These are phyloP conservation scores for Inonotus obliquus DNA, from an alignment of 1,284 basidiomycete species.

Conservation along the genomic window DNA sequence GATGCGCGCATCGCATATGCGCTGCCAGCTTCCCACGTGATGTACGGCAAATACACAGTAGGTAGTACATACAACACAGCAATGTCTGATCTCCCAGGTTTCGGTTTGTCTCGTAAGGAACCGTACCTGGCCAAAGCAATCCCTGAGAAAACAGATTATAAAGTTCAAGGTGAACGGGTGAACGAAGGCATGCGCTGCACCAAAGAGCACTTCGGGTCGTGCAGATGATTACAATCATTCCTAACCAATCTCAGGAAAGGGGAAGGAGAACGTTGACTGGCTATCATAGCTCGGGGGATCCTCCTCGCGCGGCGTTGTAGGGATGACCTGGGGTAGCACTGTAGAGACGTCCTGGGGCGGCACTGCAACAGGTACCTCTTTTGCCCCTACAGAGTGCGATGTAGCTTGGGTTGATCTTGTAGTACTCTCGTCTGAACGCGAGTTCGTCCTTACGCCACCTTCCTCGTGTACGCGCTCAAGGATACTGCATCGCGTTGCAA, in stretches of 20 bases:
- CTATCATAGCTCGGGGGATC: neutral
- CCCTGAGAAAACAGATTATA: too few relatives aligned
- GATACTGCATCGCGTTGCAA: constrained; percentile 12
- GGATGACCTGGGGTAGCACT: neutral
- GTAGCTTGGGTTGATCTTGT: neutral
- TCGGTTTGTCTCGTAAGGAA: too few relatives aligned
- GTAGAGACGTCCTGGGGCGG: neutral
- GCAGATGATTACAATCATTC: too few relatives aligned
- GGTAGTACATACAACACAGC: too few relatives aligned
- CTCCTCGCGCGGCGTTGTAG: neutral
- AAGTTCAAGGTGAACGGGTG: too few relatives aligned
- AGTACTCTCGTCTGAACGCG: neutral
- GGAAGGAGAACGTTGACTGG: neutral
- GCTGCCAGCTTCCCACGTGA: too few relatives aligned
- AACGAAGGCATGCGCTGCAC: too few relatives aligned
- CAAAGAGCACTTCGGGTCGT: too few relatives aligned
- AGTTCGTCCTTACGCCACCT: neutral
- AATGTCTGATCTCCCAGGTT: too few relatives aligned
- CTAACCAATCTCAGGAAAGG: neutral
- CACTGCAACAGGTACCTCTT: neutral
- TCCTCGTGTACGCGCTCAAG: constrained; percentile 10
- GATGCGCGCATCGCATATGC: too few relatives aligned
- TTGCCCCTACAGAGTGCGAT: neutral
- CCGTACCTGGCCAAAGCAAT: too few relatives aligned
- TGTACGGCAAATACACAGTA: too few relatives aligned